phyloP scores from a whole-genome alignment of 2,329 filamentous ascomycete genomes.

The Geosmithia morbida region DNA sequence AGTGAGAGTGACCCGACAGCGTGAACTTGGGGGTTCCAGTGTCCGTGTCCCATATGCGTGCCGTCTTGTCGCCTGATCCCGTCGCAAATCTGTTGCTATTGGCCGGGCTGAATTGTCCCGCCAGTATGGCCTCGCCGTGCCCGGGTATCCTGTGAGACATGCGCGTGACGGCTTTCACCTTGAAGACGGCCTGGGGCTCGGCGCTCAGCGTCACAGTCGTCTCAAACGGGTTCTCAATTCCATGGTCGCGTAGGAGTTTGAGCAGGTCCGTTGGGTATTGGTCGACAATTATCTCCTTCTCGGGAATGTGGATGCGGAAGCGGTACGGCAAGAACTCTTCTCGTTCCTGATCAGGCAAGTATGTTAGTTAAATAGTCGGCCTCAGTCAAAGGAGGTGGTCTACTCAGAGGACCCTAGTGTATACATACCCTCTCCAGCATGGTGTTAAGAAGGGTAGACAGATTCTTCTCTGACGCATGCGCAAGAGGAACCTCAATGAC shows the following conservation, averaged over 20 bases:
- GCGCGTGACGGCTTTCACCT: conserved; percentile 80
- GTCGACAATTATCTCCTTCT: conserved; percentile 36
- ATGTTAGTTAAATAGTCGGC: background rate
- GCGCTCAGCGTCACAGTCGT: conserved; percentile 40
- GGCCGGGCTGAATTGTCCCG: conserved; percentile 71
- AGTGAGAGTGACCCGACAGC: conserved; percentile 73
- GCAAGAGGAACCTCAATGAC: conserved; percentile 62
- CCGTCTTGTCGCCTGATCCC: conserved; percentile 82
- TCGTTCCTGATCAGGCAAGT: conserved; percentile 22
- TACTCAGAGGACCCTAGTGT: no score
- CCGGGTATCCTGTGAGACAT: conserved; percentile 81
- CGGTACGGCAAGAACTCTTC: conserved; percentile 48
- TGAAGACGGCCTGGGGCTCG: conserved; percentile 82
- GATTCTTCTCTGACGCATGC: conserved; percentile 77
- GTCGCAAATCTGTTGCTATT: conserved; percentile 68
- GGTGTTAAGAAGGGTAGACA: conserved; percentile 76
- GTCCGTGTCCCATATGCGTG: conserved; percentile 87
- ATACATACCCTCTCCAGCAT: conserved; percentile 56
- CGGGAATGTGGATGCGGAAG: conserved; percentile 44
- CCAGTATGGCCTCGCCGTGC: conserved; percentile 81
- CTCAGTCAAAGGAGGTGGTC: background rate
- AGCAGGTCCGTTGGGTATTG: conserved; percentile 41
- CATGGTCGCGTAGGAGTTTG: conserved; percentile 37
- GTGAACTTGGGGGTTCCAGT: conserved; percentile 82
- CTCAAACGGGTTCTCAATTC: conserved; percentile 43